Evolutionary conservation across 1,284 basidiomycete genomes (phyloP).

Genomic region (Porogramme epimiltina): DNA sequence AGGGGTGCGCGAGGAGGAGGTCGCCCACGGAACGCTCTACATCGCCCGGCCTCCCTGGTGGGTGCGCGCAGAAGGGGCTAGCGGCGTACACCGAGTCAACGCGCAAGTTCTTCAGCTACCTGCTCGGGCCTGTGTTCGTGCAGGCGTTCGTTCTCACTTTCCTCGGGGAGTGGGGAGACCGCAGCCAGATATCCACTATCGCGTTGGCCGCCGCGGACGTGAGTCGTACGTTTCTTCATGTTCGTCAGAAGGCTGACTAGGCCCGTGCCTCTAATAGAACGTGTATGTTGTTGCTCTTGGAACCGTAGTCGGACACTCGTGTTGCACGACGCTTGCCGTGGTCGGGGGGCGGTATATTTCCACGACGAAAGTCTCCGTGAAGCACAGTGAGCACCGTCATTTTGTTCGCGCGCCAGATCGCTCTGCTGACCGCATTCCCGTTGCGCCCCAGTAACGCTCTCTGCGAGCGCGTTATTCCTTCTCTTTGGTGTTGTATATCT

Average conservation of each 20-base stretch:
- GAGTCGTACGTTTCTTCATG: constrained; percentile 34
- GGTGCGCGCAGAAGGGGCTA: constrained; percentile 15
- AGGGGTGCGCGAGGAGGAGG: constrained; percentile 12
- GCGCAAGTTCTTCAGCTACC: constrained; percentile 80
- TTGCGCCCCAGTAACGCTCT: constrained; percentile 76
- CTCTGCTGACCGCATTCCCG: background rate
- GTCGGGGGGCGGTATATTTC: constrained; percentile 85
- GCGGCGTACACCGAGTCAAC: constrained; percentile 60
- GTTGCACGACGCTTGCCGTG: constrained; percentile 90
- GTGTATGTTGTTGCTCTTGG: constrained; percentile 85
- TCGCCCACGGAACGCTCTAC: constrained; percentile 15
- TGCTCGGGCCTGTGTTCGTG: constrained; percentile 92
- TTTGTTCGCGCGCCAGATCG: background rate
- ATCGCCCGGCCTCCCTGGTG: constrained; percentile 13
- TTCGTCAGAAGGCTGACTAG: constrained; percentile 5
- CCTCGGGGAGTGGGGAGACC: constrained; percentile 97
- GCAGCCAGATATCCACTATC: constrained; percentile 97
- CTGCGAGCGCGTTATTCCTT: constrained; percentile 83
- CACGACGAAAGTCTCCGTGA: constrained; percentile 92
- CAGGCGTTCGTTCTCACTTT: constrained; percentile 96
- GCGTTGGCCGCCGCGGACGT: constrained; percentile 96
- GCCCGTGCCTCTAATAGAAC: constrained; percentile 44
- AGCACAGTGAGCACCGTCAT: constrained; percentile 69
- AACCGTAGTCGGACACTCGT: constrained; percentile 86
- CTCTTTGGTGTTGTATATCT: constrained; percentile 81